Conservation (phyloP, 2,329 filamentous ascomycete genomes). For the Aspergillus sclerotialis region DNA sequence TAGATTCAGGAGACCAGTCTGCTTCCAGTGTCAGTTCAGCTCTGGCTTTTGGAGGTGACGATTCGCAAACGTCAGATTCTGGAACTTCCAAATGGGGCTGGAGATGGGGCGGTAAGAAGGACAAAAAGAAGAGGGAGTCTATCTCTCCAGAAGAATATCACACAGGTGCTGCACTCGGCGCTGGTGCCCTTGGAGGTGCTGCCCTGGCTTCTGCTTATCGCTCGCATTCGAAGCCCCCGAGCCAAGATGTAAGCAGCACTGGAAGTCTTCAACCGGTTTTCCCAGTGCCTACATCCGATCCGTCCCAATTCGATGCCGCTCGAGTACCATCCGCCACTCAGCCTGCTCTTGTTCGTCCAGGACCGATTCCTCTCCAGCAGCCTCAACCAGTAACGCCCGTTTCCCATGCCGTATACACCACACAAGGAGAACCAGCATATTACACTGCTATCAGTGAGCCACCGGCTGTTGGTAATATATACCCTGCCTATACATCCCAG, state of each 20-base stretch:
- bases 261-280: conserved; percentile 53
- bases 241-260: conserved; percentile 30
- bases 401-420: conserved; percentile 58
- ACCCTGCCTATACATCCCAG: neutral
- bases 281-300: conserved; percentile 61
- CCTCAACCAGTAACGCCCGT: conserved; percentile 73
- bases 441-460: conserved; percentile 37
- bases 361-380: conserved; percentile 68
- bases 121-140: conserved; percentile 34
- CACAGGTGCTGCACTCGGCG: conserved; percentile 29
- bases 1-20: conserved; percentile 49
- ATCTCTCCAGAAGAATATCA: conserved; percentile 12
- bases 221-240: conserved; percentile 16
- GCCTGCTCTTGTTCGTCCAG: conserved; percentile 42
- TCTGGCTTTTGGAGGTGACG: conserved; percentile 55
- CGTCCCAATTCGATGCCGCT: conserved; percentile 53
- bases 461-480: conserved; percentile 31
- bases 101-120: conserved; percentile 49
- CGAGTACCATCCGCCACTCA: conserved; percentile 18
- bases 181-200: conserved; percentile 37
- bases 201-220: conserved; percentile 33
- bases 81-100: conserved; percentile 54
- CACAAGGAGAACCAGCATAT: conserved; percentile 33
- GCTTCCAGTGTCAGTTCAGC: conserved; percentile 49
- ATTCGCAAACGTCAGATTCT: conserved; percentile 50